A percentile compares a stretch with the other conserved stretches of the same genome.
These are phyloP conservation scores for Mortierella sp. DNA, from an alignment of 371 early-diverging fungal genomes.

Conservation along the genomic window DNA sequence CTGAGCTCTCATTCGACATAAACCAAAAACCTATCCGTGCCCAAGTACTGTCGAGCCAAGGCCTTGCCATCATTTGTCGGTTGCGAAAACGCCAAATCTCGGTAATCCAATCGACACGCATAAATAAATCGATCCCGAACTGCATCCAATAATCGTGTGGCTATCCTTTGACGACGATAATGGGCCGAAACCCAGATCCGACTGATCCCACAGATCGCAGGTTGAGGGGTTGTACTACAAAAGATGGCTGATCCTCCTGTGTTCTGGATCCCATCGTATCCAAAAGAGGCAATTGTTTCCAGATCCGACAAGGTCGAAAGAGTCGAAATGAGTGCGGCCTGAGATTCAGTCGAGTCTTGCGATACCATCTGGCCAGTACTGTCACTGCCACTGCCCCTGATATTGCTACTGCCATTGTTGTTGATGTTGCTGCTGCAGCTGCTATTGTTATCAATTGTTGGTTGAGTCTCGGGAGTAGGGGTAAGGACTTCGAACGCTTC, in stretches of 20 bases:
- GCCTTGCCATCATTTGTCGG: constrained; percentile 63
- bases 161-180: constrained; percentile 59
- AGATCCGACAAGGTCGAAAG: too few relatives aligned
- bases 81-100: constrained; percentile 64
- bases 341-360: neutral
- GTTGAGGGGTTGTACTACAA: constrained; percentile 46
- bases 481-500: constrained; percentile 51
- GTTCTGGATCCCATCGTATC: neutral
- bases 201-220: constrained; percentile 64
- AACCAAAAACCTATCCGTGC: constrained; percentile 52
- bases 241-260: constrained; percentile 45
- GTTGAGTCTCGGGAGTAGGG: neutral
- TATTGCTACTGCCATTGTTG: neutral
- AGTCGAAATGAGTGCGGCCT: too few relatives aligned
- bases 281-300: neutral
- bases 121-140: constrained; percentile 58
- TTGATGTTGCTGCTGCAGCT: neutral
- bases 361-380: too few relatives aligned
- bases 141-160: constrained; percentile 56
- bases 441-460: neutral
- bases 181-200: constrained; percentile 65
- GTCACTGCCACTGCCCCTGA: neutral
- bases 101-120: constrained; percentile 54
- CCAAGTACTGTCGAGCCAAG: constrained; percentile 52
- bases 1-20: constrained; percentile 54